phyloP scores from a whole-genome alignment of 768 basidiomycete genomes.

The Mycena metata region DNA sequence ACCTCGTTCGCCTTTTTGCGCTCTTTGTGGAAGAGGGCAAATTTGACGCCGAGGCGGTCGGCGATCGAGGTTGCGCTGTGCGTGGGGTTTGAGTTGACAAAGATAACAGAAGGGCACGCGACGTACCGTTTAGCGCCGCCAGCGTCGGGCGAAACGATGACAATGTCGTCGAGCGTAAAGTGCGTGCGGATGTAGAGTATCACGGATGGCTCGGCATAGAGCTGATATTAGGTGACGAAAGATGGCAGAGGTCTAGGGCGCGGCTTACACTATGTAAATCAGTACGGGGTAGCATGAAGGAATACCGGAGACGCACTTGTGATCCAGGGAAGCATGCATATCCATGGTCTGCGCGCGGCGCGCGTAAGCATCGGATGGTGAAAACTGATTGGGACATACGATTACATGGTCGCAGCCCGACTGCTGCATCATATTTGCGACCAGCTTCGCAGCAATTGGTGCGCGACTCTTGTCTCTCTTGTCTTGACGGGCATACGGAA shows the following conservation, averaged over 20 bases:
- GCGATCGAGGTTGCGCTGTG: constrained; percentile 96
- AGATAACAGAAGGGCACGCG: constrained; percentile 24
- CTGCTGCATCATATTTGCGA: constrained; percentile 90
- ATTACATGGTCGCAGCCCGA: constrained; percentile 97
- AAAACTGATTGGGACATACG: constrained; percentile 61
- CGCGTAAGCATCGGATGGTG: neutral
- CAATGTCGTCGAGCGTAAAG: constrained; percentile 86
- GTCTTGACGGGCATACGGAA: too few relatives aligned
- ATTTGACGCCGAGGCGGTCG: constrained; percentile 95
- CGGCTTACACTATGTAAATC: constrained; percentile 29
- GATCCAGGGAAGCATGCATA: constrained; percentile 97
- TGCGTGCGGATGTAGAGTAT: constrained; percentile 95
- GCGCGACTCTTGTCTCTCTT: too few relatives aligned
- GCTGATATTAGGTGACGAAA: constrained; percentile 63
- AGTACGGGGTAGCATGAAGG: neutral
- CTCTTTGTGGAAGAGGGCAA: constrained; percentile 99
- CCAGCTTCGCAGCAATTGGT: too few relatives aligned
- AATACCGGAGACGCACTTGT: constrained; percentile 80
- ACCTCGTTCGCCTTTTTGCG: constrained; percentile 97
- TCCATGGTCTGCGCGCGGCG: constrained; percentile 88
- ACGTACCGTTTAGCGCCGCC: constrained; percentile 96
- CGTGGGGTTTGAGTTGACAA: constrained; percentile 20
- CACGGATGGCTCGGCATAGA: constrained; percentile 96
- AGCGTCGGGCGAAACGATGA: constrained; percentile 98
- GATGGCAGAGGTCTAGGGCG: constrained; percentile 19